These are phyloP conservation scores for Trametes pubescens DNA, from an alignment of 1,284 basidiomycete genomes.

Conservation along the genomic window DNA sequence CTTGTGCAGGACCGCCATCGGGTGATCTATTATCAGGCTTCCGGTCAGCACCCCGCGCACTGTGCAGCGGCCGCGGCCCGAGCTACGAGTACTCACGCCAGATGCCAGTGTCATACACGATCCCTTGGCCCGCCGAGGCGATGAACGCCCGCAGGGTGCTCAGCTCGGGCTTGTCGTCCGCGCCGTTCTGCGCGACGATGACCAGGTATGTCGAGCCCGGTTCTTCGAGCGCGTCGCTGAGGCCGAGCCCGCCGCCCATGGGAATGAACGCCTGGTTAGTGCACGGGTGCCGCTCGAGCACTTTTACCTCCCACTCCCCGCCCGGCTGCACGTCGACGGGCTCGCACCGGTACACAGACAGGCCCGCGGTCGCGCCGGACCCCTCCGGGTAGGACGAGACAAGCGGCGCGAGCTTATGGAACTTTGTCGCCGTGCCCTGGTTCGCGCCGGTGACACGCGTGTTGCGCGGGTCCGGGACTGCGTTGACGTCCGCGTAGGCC, in stretches of 20 bases:
- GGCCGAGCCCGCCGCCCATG: constrained; percentile 63
- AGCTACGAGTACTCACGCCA: constrained; percentile 70
- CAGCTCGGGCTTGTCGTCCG: constrained; percentile 80
- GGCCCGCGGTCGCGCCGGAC: constrained; percentile 62
- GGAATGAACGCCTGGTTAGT: constrained; percentile 93
- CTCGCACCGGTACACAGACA: constrained; percentile 81
- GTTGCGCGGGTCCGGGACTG: constrained; percentile 63
- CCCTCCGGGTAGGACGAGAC: constrained; percentile 68
- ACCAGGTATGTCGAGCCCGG: constrained; percentile 76
- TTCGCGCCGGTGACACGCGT: constrained; percentile 84
- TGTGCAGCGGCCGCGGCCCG: not conserved
- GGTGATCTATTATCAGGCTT: constrained; percentile 68
- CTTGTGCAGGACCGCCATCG: constrained; percentile 81
- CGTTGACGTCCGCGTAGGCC: constrained; percentile 73
- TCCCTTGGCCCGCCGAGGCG: constrained; percentile 81
- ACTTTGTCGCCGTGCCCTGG: constrained; percentile 88
- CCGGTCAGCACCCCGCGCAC: constrained; percentile 1
- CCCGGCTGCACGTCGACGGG: constrained; percentile 59
- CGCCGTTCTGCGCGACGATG: constrained; percentile 81
- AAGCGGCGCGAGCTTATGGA: constrained; percentile 83
- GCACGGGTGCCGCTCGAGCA: constrained; percentile 79
- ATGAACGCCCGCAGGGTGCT: constrained; percentile 81
- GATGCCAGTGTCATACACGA: constrained; percentile 81
- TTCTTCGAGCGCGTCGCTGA: constrained; percentile 52
- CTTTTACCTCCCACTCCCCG: constrained; percentile 60